Evolutionary conservation across 495 filamentous ascomycete species (phyloP).

Genomic region (Daldinia vernicosa): DNA sequence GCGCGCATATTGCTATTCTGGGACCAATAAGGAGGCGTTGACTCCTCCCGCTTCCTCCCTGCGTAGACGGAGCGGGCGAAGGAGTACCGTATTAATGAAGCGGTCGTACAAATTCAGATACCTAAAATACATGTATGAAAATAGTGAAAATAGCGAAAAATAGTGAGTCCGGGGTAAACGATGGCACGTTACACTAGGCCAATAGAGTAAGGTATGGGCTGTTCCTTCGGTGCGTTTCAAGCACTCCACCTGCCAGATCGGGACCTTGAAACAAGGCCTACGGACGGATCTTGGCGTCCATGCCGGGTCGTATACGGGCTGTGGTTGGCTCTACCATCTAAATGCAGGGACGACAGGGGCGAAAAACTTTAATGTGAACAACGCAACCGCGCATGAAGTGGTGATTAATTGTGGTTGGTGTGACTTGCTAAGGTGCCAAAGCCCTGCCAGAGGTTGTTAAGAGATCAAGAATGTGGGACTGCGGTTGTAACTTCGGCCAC

Average conservation of each 20-base stretch:
- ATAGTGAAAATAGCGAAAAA: not conserved
- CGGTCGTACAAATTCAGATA: not conserved
- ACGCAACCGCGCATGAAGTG: slow-evolving; percentile 24
- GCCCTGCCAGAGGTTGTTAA: too few relatives aligned
- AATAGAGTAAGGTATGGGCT: slow-evolving; percentile 23
- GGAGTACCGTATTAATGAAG: not conserved
- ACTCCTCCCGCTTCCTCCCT: slow-evolving; percentile 6
- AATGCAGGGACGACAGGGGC: slow-evolving; percentile 33
- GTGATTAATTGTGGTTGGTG: not conserved
- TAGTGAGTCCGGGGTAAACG: slow-evolving; percentile 40
- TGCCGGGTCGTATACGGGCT: slow-evolving; percentile 11
- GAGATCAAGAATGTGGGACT: not conserved
- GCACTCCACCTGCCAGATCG: slow-evolving; percentile 39
- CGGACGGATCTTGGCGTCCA: not conserved
- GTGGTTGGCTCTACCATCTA: slow-evolving; percentile 34
- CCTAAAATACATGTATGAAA: not conserved
- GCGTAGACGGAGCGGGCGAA: not conserved
- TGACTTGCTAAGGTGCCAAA: not conserved
- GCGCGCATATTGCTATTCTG: slow-evolving; percentile 2
- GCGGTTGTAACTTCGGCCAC: slow-evolving; percentile 31
- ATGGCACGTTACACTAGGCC: slow-evolving; percentile 43
- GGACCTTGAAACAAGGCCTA: slow-evolving; percentile 24
- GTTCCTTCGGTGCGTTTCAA: slow-evolving; percentile 40
- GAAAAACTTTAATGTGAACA: slow-evolving; percentile 21
- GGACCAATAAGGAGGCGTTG: slow-evolving; percentile 6